These are phyloP conservation scores for Sindora glabra DNA, from an alignment of 306 rosid genomes.

Conservation along the genomic window DNA sequence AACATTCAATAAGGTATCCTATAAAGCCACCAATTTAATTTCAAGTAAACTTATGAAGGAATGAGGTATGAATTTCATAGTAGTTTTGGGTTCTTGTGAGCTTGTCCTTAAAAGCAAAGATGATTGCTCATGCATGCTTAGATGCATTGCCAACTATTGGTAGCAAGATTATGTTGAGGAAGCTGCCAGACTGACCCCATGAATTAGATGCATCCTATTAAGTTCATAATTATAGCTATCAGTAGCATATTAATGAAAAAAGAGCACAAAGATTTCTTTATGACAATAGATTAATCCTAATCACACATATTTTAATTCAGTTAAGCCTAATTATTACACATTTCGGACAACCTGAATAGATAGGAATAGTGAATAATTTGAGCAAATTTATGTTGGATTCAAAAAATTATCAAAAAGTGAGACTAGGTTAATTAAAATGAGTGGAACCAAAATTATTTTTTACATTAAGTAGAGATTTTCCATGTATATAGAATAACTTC, in stretches of 20 bases:
- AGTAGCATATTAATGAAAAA: background rate
- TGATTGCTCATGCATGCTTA: conserved; percentile 87
- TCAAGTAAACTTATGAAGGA: background rate
- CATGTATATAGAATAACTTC: background rate
- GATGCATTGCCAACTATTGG: conserved; percentile 96
- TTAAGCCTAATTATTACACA: no score
- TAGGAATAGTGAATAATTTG: no score
- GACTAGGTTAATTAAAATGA: no score
- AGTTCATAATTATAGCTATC: background rate
- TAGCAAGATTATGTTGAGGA: conserved; percentile 75
- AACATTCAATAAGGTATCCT: conserved; percentile 52
- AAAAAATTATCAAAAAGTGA: no score
- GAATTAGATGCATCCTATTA: conserved; percentile 73
- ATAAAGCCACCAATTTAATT: background rate
- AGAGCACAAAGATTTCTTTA: background rate
- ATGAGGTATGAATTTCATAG: background rate
- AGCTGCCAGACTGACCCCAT: conserved; percentile 87
- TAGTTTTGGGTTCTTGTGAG: conserved; percentile 33
- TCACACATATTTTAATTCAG: no score
- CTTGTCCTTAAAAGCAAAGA: conserved; percentile 84
- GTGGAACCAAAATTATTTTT: no score
- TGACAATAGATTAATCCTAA: no score
- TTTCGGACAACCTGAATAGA: no score
- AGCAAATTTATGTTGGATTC: no score
- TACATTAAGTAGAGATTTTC: no score